phyloP scores from a whole-genome alignment of 305 asterid species.

The Plantago coronopus region DNA sequence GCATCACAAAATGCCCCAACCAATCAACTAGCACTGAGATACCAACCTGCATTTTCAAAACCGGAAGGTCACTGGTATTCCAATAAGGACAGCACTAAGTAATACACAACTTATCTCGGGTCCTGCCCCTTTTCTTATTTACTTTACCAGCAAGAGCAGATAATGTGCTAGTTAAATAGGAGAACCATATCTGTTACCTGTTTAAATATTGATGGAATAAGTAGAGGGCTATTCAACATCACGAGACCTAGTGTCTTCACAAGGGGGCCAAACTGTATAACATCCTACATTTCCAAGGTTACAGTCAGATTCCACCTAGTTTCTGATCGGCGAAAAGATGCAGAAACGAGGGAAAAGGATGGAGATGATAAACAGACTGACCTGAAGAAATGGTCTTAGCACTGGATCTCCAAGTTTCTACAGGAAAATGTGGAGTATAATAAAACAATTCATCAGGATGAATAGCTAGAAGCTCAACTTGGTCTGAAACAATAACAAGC shows the following conservation, averaged over 20 bases:
- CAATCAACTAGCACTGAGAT: conserved; percentile 75
- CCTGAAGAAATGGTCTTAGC: conserved; percentile 98
- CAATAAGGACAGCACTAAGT: not conserved
- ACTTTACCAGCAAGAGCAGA: not conserved
- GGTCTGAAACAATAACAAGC: not conserved
- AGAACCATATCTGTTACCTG: conserved; percentile 41
- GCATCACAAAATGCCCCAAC: conserved; percentile 80
- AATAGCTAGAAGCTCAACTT: not conserved
- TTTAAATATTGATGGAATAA: conserved; percentile 73
- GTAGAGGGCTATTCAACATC: conserved; percentile 60
- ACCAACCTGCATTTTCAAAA: conserved; percentile 53
- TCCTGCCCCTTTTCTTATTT: too few relatives aligned
- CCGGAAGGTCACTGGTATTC: conserved; percentile 7
- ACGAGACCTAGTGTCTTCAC: conserved; percentile 81
- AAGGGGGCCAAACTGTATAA: conserved; percentile 89
- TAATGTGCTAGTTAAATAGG: not conserved
- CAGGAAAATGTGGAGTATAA: conserved; percentile 7
- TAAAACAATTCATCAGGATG: not conserved
- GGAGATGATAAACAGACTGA: conserved; percentile 11
- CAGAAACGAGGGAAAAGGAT: conserved; percentile 4
- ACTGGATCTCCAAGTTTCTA: conserved; percentile 94
- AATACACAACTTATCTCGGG: too few relatives aligned
- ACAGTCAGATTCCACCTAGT: conserved; percentile 10
- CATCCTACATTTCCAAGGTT: conserved; percentile 50
- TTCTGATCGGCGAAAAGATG: conserved; percentile 7